Percentiles rank a stretch among this genome's conserved stretches.
phyloP scores from a whole-genome alignment of 441 rosid species.

The Syzygium malaccense region DNA sequence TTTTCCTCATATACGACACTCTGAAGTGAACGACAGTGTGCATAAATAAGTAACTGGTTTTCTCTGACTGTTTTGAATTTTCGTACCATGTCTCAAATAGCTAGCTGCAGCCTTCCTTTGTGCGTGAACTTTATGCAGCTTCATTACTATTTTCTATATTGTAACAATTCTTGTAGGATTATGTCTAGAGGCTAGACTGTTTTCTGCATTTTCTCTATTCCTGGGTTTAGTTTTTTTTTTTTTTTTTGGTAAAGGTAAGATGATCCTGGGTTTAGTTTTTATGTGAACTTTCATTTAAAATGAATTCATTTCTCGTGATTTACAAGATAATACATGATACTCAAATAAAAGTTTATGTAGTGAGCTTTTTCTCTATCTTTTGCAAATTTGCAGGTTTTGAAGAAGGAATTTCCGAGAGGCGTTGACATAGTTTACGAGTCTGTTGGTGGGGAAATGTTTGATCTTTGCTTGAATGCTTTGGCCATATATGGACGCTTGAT shows the following conservation, averaged over 20 bases:
- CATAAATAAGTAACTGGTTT: not conserved
- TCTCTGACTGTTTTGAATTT: not conserved
- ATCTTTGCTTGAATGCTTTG: conserved; percentile 79
- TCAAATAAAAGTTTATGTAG: not conserved
- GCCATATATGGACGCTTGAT: conserved; percentile 79
- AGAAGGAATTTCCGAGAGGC: conserved; percentile 82
- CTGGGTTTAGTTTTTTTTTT: not conserved
- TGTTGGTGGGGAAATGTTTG: conserved; percentile 92
- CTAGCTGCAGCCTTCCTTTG: not conserved
- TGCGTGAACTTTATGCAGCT: not conserved
- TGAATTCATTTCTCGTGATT: not conserved
- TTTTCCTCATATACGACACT: not conserved
- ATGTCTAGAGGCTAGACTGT: not conserved
- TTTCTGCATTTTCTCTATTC: not conserved
- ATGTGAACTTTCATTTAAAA: not conserved
- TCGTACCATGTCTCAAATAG: not conserved
- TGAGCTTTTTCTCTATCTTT: not conserved
- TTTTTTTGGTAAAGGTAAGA: no score
- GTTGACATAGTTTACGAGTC: conserved; percentile 86
- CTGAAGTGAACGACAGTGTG: not conserved
- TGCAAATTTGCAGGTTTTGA: conserved; percentile 52
- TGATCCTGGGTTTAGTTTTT: not conserved
- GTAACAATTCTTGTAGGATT: not conserved
- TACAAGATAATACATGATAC: not conserved
- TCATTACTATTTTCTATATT: not conserved